Evolutionary conservation across 164 flowering plant species (phyloP).

Genomic region (Malania oleifera): DNA sequence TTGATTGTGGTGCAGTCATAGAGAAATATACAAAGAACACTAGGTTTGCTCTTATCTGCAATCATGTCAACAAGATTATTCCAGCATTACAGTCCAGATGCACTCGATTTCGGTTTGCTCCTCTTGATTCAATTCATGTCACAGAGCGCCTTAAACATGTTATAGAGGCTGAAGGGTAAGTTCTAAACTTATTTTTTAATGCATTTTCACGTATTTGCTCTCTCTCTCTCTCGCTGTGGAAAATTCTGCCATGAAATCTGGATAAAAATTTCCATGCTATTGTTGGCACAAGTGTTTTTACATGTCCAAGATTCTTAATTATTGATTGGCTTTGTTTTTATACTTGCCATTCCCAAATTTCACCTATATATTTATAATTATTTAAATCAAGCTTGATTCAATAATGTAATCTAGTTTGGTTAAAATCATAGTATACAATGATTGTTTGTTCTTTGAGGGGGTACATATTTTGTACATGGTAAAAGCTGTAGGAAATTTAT

Average conservation of each 20-base stretch:
- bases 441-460: too few relatives aligned
- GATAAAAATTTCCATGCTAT: neutral
- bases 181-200: neutral
- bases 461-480: too few relatives aligned
- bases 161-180: constrained; percentile 72
- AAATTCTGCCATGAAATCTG: too few relatives aligned
- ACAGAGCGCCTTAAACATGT: constrained; percentile 80
- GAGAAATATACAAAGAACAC: constrained; percentile 95
- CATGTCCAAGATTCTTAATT: too few relatives aligned
- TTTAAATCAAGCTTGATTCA: too few relatives aligned
- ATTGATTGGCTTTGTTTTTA: too few relatives aligned
- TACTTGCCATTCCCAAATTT: too few relatives aligned
- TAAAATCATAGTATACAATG: too few relatives aligned
- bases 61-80: constrained; percentile 94
- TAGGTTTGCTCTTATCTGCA: constrained; percentile 90
- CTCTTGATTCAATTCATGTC: constrained; percentile 75
- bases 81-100: constrained; percentile 98
- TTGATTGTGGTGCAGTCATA: constrained; percentile 55
- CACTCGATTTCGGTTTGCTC: constrained; percentile 95
- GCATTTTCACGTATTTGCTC: neutral
- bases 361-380: too few relatives aligned
- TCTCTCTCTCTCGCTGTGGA: neutral
- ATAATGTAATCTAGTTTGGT: too few relatives aligned
- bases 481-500: too few relatives aligned
- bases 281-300: neutral